Conservation (phyloP, 2,329 filamentous ascomycete genomes). For the Sphaerulina musiva region DNA sequence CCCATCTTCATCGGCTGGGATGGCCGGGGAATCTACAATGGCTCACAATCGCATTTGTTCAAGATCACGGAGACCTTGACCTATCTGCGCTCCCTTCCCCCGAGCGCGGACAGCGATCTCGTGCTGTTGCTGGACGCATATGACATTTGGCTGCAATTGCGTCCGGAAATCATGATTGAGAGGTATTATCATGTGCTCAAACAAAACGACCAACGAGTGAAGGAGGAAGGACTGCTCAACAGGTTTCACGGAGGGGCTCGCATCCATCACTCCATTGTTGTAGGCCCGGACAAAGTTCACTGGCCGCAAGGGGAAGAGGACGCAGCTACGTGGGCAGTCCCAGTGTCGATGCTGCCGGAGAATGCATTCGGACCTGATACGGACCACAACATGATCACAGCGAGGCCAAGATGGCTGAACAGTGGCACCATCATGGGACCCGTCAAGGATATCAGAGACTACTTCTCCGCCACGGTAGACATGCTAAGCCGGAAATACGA, state of each 20-base stretch:
- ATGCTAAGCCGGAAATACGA: slow-evolving; percentile 20
- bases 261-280: slow-evolving; percentile 26
- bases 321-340: slow-evolving; percentile 29
- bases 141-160: slow-evolving; percentile 60
- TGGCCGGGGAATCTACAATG: slow-evolving; percentile 24
- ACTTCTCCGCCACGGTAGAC: slow-evolving; percentile 35
- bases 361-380: slow-evolving; percentile 32
- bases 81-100: slow-evolving; percentile 23
- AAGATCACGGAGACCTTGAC: slow-evolving; percentile 29
- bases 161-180: slow-evolving; percentile 55
- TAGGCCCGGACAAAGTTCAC: slow-evolving; percentile 30
- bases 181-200: slow-evolving; percentile 53
- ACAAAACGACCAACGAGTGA: slow-evolving; percentile 46
- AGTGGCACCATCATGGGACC: slow-evolving; percentile 42
- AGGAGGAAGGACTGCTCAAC: slow-evolving; percentile 17
- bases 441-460: slow-evolving; percentile 24
- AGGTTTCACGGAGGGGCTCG: slow-evolving; percentile 12
- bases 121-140: slow-evolving; percentile 58
- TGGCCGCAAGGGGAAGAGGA: slow-evolving; percentile 25
- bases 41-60: slow-evolving; percentile 32
- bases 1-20: slow-evolving; percentile 27
- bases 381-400: slow-evolving; percentile 31
- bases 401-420: slow-evolving; percentile 40
- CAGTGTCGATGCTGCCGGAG: slow-evolving; percentile 21
- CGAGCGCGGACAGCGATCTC: slow-evolving; percentile 44